phyloP scores from a whole-genome alignment of 768 basidiomycete species.

The Coprinellus micaceus region DNA sequence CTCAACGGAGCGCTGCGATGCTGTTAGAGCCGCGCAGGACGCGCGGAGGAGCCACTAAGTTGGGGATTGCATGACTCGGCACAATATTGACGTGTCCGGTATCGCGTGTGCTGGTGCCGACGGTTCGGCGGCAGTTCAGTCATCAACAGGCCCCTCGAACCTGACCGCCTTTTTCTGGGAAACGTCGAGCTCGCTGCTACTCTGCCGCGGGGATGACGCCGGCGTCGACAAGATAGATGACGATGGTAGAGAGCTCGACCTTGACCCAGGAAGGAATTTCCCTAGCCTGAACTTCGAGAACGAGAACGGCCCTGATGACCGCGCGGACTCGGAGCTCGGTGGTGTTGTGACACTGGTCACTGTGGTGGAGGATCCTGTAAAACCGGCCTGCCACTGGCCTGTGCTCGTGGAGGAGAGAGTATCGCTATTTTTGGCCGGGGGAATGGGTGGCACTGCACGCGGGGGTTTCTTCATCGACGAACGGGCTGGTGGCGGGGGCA shows the following conservation, averaged over 20 bases:
- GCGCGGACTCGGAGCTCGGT: constrained; percentile 18
- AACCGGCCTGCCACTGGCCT: not conserved
- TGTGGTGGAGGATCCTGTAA: constrained; percentile 42
- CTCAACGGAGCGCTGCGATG: too few species aligned
- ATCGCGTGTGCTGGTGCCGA: not conserved
- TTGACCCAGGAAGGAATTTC: constrained; percentile 44
- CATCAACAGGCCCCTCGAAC: constrained; percentile 36
- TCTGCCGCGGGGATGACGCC: constrained; percentile 37
- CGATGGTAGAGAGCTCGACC: constrained; percentile 36
- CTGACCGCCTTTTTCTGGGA: constrained; percentile 58
- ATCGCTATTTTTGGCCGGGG: constrained; percentile 2
- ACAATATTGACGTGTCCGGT: too few species aligned
- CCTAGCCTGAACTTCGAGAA: constrained; percentile 45
- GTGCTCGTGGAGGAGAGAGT: not conserved
- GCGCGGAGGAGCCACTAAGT: too few species aligned
- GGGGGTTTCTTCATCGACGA: constrained; percentile 63
- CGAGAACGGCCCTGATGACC: constrained; percentile 15
- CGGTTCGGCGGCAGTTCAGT: constrained; percentile 2
- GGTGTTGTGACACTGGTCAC: constrained; percentile 40
- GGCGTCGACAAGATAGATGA: constrained; percentile 30
- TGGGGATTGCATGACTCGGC: too few species aligned
- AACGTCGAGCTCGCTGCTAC: constrained; percentile 24
- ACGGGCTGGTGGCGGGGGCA: constrained; percentile 52
- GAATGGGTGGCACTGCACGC: constrained; percentile 26
- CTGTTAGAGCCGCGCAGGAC: too few species aligned